These are phyloP conservation scores for Chlorella sp. DNA, from an alignment of 139 green algal species.

Conservation along the genomic window DNA sequence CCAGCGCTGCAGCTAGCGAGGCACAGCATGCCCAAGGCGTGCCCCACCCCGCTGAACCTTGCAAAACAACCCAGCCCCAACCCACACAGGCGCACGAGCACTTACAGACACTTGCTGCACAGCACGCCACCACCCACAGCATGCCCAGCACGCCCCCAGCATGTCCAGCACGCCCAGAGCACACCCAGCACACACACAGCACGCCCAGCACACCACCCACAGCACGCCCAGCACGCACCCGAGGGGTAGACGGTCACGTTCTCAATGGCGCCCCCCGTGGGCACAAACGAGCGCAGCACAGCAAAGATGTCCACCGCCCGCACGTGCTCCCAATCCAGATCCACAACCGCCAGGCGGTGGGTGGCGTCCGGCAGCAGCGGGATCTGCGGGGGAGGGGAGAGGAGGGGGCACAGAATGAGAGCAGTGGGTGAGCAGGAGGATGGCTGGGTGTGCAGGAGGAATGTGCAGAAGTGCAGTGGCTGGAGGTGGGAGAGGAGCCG, in stretches of 20 bases:
- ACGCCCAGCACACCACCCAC: too few relatives aligned
- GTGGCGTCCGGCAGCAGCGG: conserved; percentile 46
- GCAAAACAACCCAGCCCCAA: neutral
- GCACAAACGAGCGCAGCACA: conserved; percentile 85
- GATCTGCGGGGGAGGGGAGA: conserved; percentile 16
- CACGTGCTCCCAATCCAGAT: conserved; percentile 93
- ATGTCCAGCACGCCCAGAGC: too few relatives aligned
- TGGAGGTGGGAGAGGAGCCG: too few relatives aligned
- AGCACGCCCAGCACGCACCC: neutral
- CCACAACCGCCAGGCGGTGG: conserved; percentile 82
- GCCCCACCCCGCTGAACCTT: neutral
- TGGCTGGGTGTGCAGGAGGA: too few relatives aligned
- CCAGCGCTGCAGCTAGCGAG: too few relatives aligned
- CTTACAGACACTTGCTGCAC: neutral
- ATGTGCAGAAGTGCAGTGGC: too few relatives aligned
- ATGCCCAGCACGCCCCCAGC: neutral
- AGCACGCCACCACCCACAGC: too few relatives aligned
- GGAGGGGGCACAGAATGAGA: neutral
- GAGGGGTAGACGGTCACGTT: conserved; percentile 91
- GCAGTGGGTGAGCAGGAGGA: neutral
- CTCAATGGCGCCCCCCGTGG: conserved; percentile 35
- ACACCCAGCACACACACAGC: neutral
- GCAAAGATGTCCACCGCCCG: conserved; percentile 84
- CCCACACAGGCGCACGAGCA: neutral
- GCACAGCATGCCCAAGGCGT: too few relatives aligned